These are phyloP conservation scores for Rhizoctonia solani DNA, from an alignment of 1,284 basidiomycete species.

Conservation along the genomic window DNA sequence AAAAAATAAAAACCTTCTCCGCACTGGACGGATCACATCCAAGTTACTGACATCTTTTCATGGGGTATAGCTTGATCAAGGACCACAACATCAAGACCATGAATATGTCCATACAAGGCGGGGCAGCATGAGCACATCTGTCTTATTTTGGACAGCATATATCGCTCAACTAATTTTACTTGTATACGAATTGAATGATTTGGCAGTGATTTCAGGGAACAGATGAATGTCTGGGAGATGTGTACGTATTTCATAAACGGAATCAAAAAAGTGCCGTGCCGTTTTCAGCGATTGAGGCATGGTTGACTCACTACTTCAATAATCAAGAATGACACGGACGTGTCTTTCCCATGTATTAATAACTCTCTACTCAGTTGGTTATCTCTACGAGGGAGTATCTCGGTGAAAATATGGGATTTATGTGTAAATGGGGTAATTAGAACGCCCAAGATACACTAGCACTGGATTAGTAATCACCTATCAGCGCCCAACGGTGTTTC, in stretches of 20 bases:
- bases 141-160: background rate
- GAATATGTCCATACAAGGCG: constrained; percentile 41
- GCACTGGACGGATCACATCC: background rate
- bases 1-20: background rate
- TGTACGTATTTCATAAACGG: too few species aligned
- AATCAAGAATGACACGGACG: too few species aligned
- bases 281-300: background rate
- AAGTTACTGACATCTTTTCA: background rate
- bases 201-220: too few species aligned
- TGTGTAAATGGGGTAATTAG: too few species aligned
- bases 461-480: too few species aligned
- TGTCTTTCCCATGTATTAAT: too few species aligned
- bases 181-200: background rate
- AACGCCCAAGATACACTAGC: too few species aligned
- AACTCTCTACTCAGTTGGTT: too few species aligned
- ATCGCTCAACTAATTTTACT: background rate
- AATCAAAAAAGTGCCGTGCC: too few species aligned
- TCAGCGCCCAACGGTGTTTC: too few species aligned
- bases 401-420: background rate
- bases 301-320: too few species aligned
- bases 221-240: too few species aligned
- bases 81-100: constrained; percentile 48
- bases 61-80: constrained; percentile 36
- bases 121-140: constrained; percentile 24
- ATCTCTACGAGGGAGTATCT: background rate